Percentiles rank a stretch among this genome's conserved stretches.
phyloP scores from a whole-genome alignment of 306 rosid genomes.

The Geum urbanum region DNA sequence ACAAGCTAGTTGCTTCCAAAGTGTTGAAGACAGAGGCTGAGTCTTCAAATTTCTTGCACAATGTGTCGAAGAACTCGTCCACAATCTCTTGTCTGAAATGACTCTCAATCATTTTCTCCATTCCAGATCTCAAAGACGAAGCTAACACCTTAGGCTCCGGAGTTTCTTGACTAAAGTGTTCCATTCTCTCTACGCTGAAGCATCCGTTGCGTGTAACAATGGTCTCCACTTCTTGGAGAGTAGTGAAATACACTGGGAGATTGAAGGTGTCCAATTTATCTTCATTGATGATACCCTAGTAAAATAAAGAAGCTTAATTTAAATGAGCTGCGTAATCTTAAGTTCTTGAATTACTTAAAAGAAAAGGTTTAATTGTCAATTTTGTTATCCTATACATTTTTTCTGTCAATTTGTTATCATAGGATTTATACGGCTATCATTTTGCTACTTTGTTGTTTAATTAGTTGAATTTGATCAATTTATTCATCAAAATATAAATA shows the following conservation, averaged over 20 bases:
- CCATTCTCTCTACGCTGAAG: conserved; percentile 23
- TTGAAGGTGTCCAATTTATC: conserved; percentile 29
- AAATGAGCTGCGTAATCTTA: too few species aligned
- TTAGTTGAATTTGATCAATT: too few species aligned
- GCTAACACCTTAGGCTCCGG: not conserved
- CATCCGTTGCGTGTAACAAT: conserved; percentile 16
- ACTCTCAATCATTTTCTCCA: conserved; percentile 10
- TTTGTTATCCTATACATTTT: too few species aligned
- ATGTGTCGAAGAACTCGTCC: not conserved
- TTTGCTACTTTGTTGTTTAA: too few species aligned
- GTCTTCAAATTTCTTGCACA: too few species aligned
- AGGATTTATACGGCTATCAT: too few species aligned
- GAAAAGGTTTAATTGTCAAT: too few species aligned
- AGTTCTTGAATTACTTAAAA: too few species aligned
- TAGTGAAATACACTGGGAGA: not conserved
- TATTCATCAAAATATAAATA: too few species aligned
- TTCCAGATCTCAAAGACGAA: not conserved
- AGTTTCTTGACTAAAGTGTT: conserved; percentile 11
- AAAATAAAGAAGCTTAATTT: not conserved
- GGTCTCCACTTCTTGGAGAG: conserved; percentile 20
- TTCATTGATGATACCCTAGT: conserved; percentile 16
- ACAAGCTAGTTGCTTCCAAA: too few species aligned
- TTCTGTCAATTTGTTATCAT: too few species aligned
- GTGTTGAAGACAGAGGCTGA: too few species aligned
- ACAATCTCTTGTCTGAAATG: conserved; percentile 25